phyloP scores from a whole-genome alignment of 1,139 yeast genomes.

The Taphrina wiesneri region DNA sequence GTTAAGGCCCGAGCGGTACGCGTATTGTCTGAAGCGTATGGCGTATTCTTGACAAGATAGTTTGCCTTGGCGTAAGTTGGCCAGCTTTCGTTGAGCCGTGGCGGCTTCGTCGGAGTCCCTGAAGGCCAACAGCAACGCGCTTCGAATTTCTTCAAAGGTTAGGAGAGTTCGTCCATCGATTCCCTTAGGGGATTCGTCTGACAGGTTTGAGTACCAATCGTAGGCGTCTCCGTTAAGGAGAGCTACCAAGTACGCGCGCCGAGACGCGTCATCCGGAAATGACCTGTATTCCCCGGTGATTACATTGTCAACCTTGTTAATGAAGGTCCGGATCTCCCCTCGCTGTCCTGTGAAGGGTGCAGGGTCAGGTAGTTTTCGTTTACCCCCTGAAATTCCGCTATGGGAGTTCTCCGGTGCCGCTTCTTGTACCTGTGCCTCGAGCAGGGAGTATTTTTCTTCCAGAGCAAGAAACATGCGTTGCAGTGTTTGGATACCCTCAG shows the following conservation, averaged over 20 bases:
- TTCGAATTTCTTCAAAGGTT: not conserved
- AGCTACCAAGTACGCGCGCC: not conserved
- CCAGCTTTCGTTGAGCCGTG: not conserved
- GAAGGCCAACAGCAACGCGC: not conserved
- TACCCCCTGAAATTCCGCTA: not conserved
- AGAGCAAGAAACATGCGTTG: not conserved
- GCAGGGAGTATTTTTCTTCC: not conserved
- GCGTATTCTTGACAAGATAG: not conserved
- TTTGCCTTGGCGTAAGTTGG: not conserved
- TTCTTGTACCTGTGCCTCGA: not conserved
- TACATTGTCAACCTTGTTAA: not conserved
- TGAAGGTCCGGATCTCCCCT: not conserved
- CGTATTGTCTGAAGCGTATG: not conserved
- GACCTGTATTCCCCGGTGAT: not conserved
- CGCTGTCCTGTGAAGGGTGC: not conserved
- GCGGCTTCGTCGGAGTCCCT: not conserved
- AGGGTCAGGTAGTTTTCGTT: not conserved
- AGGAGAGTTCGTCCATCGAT: not conserved
- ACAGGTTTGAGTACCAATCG: not conserved
- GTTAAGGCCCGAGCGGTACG: not conserved
- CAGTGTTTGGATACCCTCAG: not conserved
- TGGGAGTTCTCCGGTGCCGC: not conserved
- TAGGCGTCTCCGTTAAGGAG: not conserved
- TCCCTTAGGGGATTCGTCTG: not conserved
- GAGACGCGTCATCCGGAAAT: not conserved